A percentile compares a stretch with the other conserved stretches of the same genome.
phyloP scores from a whole-genome alignment of 2,329 filamentous ascomycete genomes.

The Ophiostoma novo-ulmi region DNA sequence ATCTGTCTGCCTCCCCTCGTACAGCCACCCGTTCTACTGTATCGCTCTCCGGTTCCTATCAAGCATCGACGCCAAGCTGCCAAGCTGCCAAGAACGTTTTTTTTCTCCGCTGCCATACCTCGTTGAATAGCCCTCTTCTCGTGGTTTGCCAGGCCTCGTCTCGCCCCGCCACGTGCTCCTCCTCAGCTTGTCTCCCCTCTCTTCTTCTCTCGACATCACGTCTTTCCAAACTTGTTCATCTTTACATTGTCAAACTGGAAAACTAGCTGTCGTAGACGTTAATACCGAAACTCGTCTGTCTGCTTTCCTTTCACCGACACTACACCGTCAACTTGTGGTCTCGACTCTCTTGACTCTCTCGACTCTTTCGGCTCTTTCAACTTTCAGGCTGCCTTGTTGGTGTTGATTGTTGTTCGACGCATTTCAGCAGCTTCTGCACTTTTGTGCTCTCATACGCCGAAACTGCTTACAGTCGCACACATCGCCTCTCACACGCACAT shows the following conservation, averaged over 20 bases:
- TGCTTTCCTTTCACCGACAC: not conserved
- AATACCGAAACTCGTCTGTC: not conserved
- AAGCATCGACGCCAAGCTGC: conserved; percentile 23
- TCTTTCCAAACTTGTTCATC: not conserved
- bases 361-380: not conserved
- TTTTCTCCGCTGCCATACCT: conserved; percentile 23
- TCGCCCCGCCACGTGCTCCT: conserved; percentile 24
- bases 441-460: conserved; percentile 1
- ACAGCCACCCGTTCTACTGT: conserved; percentile 15
- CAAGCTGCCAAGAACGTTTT: conserved; percentile 24
- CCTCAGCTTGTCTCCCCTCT: conserved; percentile 18
- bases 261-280: not conserved
- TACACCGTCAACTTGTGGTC: conserved; percentile 5
- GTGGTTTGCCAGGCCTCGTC: conserved; percentile 16
- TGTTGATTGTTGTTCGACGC: no score
- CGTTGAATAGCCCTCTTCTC: conserved; percentile 15
- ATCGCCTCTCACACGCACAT: not conserved
- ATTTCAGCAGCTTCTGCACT: not conserved
- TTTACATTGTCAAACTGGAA: not conserved
- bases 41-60: conserved; percentile 11
- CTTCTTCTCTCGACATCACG: not conserved
- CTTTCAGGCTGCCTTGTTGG: no score
- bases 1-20: not conserved
- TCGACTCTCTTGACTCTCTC: not conserved
- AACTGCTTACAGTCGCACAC: not conserved